Conservation (phyloP, 2,329 filamentous ascomycete genomes). For the Penicillium nordicum region DNA sequence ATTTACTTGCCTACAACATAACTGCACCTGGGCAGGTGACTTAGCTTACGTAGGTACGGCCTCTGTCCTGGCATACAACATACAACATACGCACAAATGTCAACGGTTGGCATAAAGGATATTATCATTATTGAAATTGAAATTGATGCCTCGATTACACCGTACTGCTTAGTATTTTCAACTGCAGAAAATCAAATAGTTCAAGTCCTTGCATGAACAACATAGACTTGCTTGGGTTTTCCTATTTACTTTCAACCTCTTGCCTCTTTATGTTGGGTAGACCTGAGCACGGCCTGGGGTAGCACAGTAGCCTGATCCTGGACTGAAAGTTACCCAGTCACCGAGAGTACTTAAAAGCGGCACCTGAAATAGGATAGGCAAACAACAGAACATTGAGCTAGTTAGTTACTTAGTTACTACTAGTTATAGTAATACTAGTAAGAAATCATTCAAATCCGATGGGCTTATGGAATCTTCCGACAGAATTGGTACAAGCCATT, state of each 20-base stretch:
- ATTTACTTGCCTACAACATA: background rate
- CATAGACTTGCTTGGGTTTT: background rate
- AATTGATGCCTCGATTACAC: background rate
- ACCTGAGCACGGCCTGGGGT: background rate
- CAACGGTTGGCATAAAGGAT: background rate
- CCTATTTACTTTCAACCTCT: background rate
- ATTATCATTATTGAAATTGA: background rate
- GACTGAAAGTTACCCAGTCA: background rate
- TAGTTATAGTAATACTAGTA: no score
- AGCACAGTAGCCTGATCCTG: no score
- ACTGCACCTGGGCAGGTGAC: background rate
- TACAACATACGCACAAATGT: background rate
- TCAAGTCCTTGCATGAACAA: slow-evolving; percentile 2
- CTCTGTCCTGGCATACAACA: background rate
- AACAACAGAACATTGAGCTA: background rate
- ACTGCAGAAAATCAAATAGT: background rate
- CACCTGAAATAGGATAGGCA: background rate
- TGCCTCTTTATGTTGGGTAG: background rate
- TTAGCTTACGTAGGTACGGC: background rate
- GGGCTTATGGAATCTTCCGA: no score
- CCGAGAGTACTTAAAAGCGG: background rate
- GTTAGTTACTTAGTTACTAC: no score
- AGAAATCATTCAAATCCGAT: no score
- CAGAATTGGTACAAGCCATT: no score
- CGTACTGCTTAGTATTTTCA: background rate